A percentile compares a stretch with the other conserved stretches of the same genome.
These are phyloP conservation scores for Aplosporella prunicola DNA, from an alignment of 2,329 filamentous ascomycete species.

Conservation along the genomic window DNA sequence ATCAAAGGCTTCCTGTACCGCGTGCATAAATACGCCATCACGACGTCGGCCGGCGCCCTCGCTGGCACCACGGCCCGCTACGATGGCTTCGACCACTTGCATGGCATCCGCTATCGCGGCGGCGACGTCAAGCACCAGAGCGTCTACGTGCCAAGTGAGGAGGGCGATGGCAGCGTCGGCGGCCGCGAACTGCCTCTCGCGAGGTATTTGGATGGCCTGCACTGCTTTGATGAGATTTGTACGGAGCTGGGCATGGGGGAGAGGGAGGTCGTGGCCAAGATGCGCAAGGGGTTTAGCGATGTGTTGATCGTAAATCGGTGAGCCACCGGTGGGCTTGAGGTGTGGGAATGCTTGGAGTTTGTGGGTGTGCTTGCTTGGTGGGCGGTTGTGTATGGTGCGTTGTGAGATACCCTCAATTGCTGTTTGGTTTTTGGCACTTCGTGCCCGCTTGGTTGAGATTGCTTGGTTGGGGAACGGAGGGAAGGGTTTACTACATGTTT, in stretches of 20 bases:
- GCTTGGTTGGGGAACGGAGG: too few species aligned
- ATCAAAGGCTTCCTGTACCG: slow-evolving; percentile 93
- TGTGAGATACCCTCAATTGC: too few species aligned
- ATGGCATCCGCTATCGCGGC: slow-evolving; percentile 19
- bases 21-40: slow-evolving; percentile 79
- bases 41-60: slow-evolving; percentile 5
- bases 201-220: slow-evolving; percentile 62
- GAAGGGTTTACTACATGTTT: too few species aligned
- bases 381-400: too few species aligned
- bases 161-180: slow-evolving; percentile 8
- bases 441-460: too few species aligned
- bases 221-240: slow-evolving; percentile 75
- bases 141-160: slow-evolving; percentile 4
- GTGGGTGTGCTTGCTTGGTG: too few species aligned
- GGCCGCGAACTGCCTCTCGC: slow-evolving; percentile 40
- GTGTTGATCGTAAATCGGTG: slow-evolving; percentile 21
- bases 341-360: too few species aligned
- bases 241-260: slow-evolving; percentile 64
- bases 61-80: slow-evolving; percentile 40
- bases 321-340: too few species aligned
- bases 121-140: slow-evolving; percentile 3
- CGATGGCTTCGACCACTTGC: slow-evolving; percentile 9
- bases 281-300: slow-evolving; percentile 40
- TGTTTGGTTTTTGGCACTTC: too few species aligned
- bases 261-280: slow-evolving; percentile 57